These are phyloP conservation scores for Zoysia matrella DNA, from an alignment of 202 grass and related monocot species.

Conservation along the genomic window DNA sequence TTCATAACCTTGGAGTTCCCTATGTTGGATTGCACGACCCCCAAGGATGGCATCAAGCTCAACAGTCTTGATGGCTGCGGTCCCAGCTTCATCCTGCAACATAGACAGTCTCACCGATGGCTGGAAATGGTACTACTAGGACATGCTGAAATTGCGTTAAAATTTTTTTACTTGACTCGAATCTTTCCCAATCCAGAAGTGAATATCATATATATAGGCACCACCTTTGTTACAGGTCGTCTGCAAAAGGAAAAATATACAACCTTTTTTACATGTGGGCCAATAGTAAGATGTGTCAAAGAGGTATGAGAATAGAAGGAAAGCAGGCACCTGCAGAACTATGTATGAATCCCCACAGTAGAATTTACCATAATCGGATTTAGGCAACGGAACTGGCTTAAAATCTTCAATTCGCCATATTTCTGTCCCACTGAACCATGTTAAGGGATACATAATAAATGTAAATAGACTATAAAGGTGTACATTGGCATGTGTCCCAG, in stretches of 20 bases:
- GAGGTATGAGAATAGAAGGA: conserved; percentile 2
- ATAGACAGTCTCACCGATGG: conserved; percentile 25
- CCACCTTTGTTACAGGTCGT: conserved; percentile 81
- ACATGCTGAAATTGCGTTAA: conserved; percentile 6
- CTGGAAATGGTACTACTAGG: conserved; percentile 23
- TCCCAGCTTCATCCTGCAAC: conserved; percentile 91
- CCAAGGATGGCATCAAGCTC: conserved; percentile 49
- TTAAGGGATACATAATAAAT: conserved; percentile 45
- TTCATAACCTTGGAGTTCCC: conserved; percentile 89
- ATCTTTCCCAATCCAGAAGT: conserved; percentile 98
- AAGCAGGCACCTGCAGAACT: conserved; percentile 72
- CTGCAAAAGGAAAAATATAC: conserved; percentile 49
- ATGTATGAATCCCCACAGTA: conserved; percentile 91
- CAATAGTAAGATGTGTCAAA: conserved; percentile 23
- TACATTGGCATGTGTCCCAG: conserved; percentile 11
- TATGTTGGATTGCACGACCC: conserved; percentile 92
- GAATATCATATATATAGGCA: conserved; percentile 82
- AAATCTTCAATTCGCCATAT: too few species aligned
- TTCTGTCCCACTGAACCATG: conserved; percentile 56
- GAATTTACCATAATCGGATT: conserved; percentile 93
- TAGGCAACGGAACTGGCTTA: conserved; percentile 60
- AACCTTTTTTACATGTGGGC: background rate
- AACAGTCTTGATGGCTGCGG: conserved; percentile 32
- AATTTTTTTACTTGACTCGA: conserved; percentile 78
- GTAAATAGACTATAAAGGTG: conserved; percentile 25